Percentiles rank a stretch among this genome's conserved stretches.
Conservation (phyloP, 148 eudicot species). For the Rhododendron griersonianum region DNA sequence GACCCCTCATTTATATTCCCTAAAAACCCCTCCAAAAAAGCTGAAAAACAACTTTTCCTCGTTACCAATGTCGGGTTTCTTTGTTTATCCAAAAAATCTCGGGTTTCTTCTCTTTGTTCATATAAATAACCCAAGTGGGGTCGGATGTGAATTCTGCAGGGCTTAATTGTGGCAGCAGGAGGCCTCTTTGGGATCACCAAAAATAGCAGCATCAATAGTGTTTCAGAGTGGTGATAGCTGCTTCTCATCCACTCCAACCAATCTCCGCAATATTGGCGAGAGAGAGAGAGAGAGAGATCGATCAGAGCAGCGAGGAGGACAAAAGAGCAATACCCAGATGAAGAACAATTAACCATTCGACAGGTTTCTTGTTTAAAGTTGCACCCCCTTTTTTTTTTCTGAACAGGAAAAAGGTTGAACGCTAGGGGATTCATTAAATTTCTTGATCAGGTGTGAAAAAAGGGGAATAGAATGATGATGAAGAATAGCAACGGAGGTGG, state of each 20-base stretch:
- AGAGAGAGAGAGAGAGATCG: not conserved
- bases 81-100: too few relatives aligned
- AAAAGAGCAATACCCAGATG: not conserved
- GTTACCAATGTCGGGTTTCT: not conserved
- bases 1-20: not conserved
- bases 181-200: not conserved
- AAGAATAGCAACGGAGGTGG: not conserved
- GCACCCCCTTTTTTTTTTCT: not conserved
- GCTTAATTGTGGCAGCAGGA: not conserved
- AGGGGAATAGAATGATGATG: not conserved
- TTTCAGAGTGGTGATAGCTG: not conserved
- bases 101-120: not conserved
- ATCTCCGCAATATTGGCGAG: not conserved
- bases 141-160: not conserved
- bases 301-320: not conserved
- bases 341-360: not conserved
- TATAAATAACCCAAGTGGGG: not conserved
- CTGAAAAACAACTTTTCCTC: not conserved
- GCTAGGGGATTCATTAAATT: not conserved
- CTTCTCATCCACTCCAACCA: not conserved
- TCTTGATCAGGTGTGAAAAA: not conserved
- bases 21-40: not conserved
- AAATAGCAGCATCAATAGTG: not conserved
- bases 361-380: not conserved
- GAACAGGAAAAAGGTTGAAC: not conserved